phyloP scores from a whole-genome alignment of 768 basidiomycete species.

The Crepidotus variabilis region DNA sequence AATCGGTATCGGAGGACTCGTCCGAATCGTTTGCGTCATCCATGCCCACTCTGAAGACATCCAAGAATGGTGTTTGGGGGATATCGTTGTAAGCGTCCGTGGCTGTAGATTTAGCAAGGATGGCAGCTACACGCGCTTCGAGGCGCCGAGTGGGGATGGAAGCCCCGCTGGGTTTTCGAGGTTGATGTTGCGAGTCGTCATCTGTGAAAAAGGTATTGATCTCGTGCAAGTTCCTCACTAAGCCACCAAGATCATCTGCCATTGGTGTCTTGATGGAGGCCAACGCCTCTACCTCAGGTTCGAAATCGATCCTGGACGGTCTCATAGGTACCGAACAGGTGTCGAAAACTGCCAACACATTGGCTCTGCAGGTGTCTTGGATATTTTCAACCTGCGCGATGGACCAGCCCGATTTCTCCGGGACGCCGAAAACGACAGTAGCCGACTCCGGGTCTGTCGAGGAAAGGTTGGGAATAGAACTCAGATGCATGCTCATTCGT shows the following conservation, averaged over 20 bases:
- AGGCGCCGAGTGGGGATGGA: conserved; percentile 54
- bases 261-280: conserved; percentile 36
- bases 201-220: conserved; percentile 72
- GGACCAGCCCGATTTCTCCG: conserved; percentile 84
- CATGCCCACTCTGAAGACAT: conserved; percentile 61
- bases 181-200: conserved; percentile 19
- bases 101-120: conserved; percentile 75
- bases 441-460: conserved; percentile 45
- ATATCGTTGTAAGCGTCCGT: conserved; percentile 46
- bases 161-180: conserved; percentile 27
- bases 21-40: conserved; percentile 45
- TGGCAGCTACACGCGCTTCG: conserved; percentile 78
- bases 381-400: conserved; percentile 63
- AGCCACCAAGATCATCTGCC: conserved; percentile 71
- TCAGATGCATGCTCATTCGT: conserved; percentile 83
- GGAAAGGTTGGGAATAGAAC: conserved; percentile 28
- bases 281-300: conserved; percentile 53
- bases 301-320: conserved; percentile 71
- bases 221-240: conserved; percentile 76
- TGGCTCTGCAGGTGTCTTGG: conserved; percentile 63
- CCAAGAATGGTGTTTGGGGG: conserved; percentile 78
- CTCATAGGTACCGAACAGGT: conserved; percentile 71
- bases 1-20: conserved; percentile 44
- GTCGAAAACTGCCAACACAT: conserved; percentile 83
- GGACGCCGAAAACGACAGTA: conserved; percentile 77